A percentile compares a stretch with the other conserved stretches of the same genome.
Conservation (phyloP, 176 grass and related monocot genomes). For the Coix lacrymajobi region DNA sequence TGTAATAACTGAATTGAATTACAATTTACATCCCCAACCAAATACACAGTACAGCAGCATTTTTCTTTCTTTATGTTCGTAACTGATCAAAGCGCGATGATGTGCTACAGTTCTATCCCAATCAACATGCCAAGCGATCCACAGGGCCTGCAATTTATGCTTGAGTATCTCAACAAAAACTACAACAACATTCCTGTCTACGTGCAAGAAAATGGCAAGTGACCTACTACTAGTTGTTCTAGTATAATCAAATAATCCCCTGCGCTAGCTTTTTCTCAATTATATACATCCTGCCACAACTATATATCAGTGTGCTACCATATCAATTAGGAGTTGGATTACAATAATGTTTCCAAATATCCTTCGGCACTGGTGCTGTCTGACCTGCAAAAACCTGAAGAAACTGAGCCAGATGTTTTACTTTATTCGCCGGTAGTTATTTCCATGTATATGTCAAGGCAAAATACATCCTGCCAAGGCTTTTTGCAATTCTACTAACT, state of each 20-base stretch:
- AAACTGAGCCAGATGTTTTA: background rate
- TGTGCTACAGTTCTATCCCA: conserved; percentile 37
- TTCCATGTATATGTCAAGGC: background rate
- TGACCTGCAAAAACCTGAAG: background rate
- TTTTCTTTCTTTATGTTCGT: background rate
- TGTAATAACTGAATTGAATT: background rate
- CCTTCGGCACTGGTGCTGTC: background rate
- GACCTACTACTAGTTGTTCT: background rate
- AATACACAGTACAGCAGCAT: background rate
- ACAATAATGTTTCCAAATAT: no score
- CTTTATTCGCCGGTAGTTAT: background rate
- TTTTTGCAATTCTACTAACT: background rate
- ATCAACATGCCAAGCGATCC: conserved; percentile 34
- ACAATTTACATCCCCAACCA: background rate
- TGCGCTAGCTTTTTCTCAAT: background rate
- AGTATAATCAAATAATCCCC: no score
- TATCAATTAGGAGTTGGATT: no score
- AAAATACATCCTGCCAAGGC: background rate
- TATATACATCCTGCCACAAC: background rate
- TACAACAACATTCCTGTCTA: conserved; percentile 71
- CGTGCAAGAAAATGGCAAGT: conserved; percentile 83
- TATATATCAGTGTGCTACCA: no score
- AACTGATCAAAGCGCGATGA: background rate
- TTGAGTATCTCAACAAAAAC: conserved; percentile 49
- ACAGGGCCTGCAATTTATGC: conserved; percentile 47